Evolutionary conservation across 2,329 filamentous ascomycete species (phyloP).

Genomic region (Alternaria rosae): DNA sequence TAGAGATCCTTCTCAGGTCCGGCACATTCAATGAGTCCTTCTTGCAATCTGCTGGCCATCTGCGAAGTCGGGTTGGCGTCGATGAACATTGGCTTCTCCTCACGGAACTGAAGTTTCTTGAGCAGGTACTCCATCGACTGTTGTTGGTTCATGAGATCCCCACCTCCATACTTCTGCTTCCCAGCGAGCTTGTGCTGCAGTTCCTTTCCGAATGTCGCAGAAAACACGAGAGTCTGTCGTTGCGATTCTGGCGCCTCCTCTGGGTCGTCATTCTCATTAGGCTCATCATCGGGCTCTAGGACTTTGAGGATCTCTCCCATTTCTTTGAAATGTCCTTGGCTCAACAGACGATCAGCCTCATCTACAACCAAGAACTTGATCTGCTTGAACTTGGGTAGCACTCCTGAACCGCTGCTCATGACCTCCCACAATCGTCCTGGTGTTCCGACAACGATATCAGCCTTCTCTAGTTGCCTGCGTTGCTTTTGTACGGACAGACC

Average conservation of each 20-base stretch:
- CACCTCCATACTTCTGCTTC: constrained; percentile 59
- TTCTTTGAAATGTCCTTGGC: constrained; percentile 94
- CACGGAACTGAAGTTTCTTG: constrained; percentile 85
- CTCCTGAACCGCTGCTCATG: constrained; percentile 74
- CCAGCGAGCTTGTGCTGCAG: constrained; percentile 90
- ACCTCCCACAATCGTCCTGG: constrained; percentile 96
- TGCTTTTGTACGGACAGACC: constrained; percentile 96
- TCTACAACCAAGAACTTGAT: constrained; percentile 89
- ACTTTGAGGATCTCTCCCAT: constrained; percentile 85
- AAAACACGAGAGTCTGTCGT: constrained; percentile 93
- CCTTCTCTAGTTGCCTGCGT: constrained; percentile 79
- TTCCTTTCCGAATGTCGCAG: constrained; percentile 91
- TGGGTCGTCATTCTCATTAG: constrained; percentile 51
- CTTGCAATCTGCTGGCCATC: constrained; percentile 85
- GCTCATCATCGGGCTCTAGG: constrained; percentile 70
- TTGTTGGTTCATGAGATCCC: constrained; percentile 71
- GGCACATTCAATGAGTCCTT: constrained; percentile 90
- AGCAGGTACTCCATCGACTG: constrained; percentile 93
- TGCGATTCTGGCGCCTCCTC: constrained; percentile 43
- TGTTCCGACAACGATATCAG: constrained; percentile 92
- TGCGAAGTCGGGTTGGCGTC: constrained; percentile 89
- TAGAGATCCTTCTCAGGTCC: constrained; percentile 98
- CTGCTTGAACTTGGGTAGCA: constrained; percentile 73
- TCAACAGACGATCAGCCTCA: constrained; percentile 90
- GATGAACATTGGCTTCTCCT: constrained; percentile 85